phyloP scores from a whole-genome alignment of 2,329 filamentous ascomycete species.

The Thermoascus crustaceus region DNA sequence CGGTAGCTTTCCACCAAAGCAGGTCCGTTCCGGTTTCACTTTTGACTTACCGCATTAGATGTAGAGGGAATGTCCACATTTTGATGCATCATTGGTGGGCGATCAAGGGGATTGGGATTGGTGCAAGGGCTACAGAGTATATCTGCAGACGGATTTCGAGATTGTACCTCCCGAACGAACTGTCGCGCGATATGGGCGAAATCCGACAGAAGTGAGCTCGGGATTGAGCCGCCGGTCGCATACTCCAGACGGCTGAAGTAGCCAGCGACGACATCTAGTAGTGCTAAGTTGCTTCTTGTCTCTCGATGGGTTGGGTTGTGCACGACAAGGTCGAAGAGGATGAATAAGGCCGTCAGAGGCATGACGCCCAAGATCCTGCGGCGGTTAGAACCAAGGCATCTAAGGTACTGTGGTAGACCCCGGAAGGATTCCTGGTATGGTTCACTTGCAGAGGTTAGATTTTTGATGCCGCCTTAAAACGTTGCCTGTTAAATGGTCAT shows the following conservation, averaged over 20 bases:
- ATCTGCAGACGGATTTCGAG: background rate
- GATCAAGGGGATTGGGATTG: background rate
- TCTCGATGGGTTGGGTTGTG: constrained; percentile 30
- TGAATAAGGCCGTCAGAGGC: constrained; percentile 32
- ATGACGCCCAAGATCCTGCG: constrained; percentile 25
- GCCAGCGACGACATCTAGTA: constrained; percentile 35
- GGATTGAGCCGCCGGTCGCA: constrained; percentile 29
- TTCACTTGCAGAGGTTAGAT: too few species aligned
- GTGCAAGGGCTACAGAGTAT: background rate
- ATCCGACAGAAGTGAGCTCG: constrained; percentile 30
- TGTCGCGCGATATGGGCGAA: constrained; percentile 38
- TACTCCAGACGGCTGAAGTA: constrained; percentile 38
- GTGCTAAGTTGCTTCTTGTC: constrained; percentile 29
- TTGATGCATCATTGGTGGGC: background rate
- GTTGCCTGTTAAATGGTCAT: too few species aligned
- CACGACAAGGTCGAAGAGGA: constrained; percentile 37
- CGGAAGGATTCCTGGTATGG: background rate
- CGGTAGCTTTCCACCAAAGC: background rate
- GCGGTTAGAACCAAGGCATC: constrained; percentile 1
- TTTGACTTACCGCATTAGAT: constrained; percentile 1
- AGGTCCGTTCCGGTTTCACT: too few species aligned
- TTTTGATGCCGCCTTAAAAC: too few species aligned
- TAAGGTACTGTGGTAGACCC: too few species aligned
- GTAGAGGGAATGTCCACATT: constrained; percentile 1
- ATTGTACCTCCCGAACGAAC: constrained; percentile 22